Base-by-base conservation (phyloP, 192 early-diverging fungal species). In the Geosiphon pyriformis region DNA sequence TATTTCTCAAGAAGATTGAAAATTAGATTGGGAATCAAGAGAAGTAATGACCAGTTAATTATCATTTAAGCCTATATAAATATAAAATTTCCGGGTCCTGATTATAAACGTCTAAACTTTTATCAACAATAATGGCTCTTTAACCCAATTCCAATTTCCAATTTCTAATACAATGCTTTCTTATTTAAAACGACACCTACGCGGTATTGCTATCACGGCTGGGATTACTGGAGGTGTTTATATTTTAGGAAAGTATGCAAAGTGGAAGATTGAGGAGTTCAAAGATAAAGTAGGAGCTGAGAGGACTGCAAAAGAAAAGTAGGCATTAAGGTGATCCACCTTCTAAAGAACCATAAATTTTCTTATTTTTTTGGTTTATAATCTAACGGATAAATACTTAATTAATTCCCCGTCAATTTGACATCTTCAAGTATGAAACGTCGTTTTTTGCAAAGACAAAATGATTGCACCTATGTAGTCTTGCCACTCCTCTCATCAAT, bases 371-470 rank as follows among this genome's bases (percentile, higher is more conserved):
- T 33, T 20, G 10, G 29, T 59, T 37, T 20, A 23, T 77, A 27
- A 31, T 26, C 15, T 26, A 29, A 27, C 2, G 33, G 46, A 32
- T 20, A 25, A 17, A 27, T 17, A 52, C 46, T 51, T 53, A 10
- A n/a, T 18, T 33, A 58, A n/a, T 55, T 48, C 0, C 6, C 25
- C 51, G 30, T 63, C 22, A 23, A 30, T 37, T 63, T 1, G 27
- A 30, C 50, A 17, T 73, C 71, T 64, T 66, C 79, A 71, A 93
- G 88, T 66, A 82, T 95, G 59, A 90, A 87, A 53, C 79, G 90
- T 56, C 85, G 95, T 17, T 98, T 96, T 73, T 90, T 95, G 67
- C 92, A 95, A 80, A 95, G 95, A 76, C 92, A 93, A 69, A 83
- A 87, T 54, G 96, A 98, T 78, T 94, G 93, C 73, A 74, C 83